Base-by-base conservation (phyloP, 2,329 filamentous ascomycete species). In the Trichothecium sympodiale region DNA sequence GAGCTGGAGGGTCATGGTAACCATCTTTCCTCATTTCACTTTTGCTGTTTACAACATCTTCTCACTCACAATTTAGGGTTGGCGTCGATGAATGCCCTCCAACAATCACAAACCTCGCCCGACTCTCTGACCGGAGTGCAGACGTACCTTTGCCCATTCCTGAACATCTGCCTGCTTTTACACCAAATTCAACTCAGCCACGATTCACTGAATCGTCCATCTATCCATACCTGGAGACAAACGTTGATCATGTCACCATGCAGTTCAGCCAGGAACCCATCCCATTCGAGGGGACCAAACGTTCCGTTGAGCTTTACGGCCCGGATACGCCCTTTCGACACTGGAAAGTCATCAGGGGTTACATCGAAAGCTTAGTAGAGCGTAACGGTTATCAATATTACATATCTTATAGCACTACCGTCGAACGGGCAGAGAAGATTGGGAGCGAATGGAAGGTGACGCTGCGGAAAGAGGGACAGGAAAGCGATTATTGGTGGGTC, bases 151-250 rank as follows among this genome's bases (percentile, higher is more conserved):
- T 72, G 0, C 18, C 56, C 3, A 55, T 74, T 15, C 74, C 74
- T 0, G 38, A 53, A 2, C 40, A 45, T 1, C 51, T 77, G 0
- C 75, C 74, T 4, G 56, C 64, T 0, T 53, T 59, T 35, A 59
- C 61, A 0, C 59, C 64, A 1, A 60, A 57, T 29, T 51, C 56
- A 10, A 39, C 49, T 2, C 61, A 63, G 38, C 61, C 65, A 14
- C 67, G 73, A 3, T 76, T 69, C 45, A 54, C 61, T 10, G 73
- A 78, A 40, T 73, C 74, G 0, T 70, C 71, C 1, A 62, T 80
- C 14, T 80, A 80, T 43, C 71, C 73, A 0, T 67, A 70, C 15
- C 55, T 81, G n/a, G 73, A 81, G 47, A 81, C 75, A 3, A 82
- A 82, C 42, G 69, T 82, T 30, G 67, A 72, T 41, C 59, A 61